phyloP scores from a whole-genome alignment of 768 basidiomycete genomes.

The Pleurotus tuoliensis region DNA sequence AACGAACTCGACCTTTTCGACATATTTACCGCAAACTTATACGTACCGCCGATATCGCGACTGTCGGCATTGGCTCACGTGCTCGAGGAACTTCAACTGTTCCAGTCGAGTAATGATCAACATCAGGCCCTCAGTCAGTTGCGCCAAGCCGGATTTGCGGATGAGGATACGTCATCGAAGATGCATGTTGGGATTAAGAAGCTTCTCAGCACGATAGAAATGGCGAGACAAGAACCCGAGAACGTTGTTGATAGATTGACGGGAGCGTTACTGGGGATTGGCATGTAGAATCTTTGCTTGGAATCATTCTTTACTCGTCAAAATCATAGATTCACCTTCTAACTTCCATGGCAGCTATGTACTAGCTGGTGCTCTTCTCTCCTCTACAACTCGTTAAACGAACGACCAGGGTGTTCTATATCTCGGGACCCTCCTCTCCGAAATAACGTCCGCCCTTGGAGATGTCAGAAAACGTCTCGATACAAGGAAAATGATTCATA shows the following conservation, averaged over 20 bases:
- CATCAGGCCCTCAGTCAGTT: conserved; percentile 61
- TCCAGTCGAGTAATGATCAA: conserved; percentile 53
- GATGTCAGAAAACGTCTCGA: no score
- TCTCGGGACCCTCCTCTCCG: no score
- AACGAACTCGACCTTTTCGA: conserved; percentile 87
- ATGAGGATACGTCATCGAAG: conserved; percentile 35
- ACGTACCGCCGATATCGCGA: conserved; percentile 76
- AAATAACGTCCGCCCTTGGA: no score
- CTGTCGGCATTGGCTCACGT: conserved; percentile 73
- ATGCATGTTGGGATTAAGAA: conserved; percentile 93
- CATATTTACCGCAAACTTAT: conserved; percentile 82
- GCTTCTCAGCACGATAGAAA: conserved; percentile 86
- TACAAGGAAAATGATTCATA: neutral
- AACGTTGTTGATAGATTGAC: conserved; percentile 70
- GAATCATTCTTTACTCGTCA: no score
- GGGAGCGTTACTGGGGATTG: conserved; percentile 57
- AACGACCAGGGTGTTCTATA: no score
- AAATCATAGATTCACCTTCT: no score
- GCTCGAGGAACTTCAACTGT: conserved; percentile 75
- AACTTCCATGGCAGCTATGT: no score
- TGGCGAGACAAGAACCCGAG: conserved; percentile 94
- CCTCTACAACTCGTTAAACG: no score
- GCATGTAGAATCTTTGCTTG: conserved; percentile 19
- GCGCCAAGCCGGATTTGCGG: conserved; percentile 69
- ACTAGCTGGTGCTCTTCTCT: no score